These are phyloP conservation scores for Lactifluus subvellereus DNA, from an alignment of 768 basidiomycete species.

Conservation along the genomic window DNA sequence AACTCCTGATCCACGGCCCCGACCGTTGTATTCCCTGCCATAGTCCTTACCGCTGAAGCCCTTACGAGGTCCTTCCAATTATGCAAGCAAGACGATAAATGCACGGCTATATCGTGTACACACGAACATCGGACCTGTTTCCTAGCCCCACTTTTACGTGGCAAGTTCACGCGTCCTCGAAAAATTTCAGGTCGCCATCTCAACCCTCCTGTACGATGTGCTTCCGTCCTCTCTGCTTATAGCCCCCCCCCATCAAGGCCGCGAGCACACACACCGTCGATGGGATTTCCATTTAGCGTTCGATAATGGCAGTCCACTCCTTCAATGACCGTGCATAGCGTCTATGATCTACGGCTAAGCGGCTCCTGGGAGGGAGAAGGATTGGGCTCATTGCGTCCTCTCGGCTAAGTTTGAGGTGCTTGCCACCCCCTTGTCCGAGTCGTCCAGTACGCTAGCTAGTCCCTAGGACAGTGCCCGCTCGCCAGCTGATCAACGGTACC, in stretches of 20 bases:
- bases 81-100: not conserved
- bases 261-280: no score
- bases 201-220: not conserved
- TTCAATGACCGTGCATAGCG: no score
- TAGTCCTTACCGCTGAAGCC: not conserved
- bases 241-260: not conserved
- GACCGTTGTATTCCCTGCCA: not conserved
- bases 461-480: not conserved
- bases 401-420: not conserved
- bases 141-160: not conserved
- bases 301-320: not conserved
- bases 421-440: not conserved
- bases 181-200: no score
- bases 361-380: no score
- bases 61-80: not conserved
- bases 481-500: not conserved
- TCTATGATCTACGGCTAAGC: no score
- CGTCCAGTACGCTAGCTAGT: not conserved
- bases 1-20: not conserved
- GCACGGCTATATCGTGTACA: not conserved
- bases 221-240: not conserved
- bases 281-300: not conserved
- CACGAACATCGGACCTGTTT: not conserved
- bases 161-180: no score
- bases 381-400: not conserved